Evolutionary conservation across 352 stramenopile genomes (phyloP), one percentile per base, ranked within the genome.

Genomic region (Pythium volutum): DNA sequence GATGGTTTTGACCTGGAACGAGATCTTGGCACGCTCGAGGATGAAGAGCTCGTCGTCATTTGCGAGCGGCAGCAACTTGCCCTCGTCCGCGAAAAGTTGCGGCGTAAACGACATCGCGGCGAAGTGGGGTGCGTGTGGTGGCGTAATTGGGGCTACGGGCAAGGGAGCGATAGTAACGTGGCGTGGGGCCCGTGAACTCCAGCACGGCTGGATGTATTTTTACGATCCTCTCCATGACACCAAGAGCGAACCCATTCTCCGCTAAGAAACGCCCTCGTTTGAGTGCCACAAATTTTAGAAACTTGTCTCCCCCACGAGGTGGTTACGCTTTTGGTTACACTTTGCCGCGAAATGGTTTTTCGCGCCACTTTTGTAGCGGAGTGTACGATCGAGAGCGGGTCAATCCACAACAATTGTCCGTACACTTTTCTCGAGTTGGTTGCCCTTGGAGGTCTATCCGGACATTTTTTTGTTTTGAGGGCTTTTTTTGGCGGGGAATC

Each of bases 21-120:
- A 84, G 66, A 93, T 88, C 56, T 85, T 86, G 27, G 78, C 74
- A 29, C 84, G 84, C 57, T 93, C 78, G 22, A 93, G 74, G 62
- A 93, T 90, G 62, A 93, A 93, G 5, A 93, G 62, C 73, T 93
- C 84, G 60, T 89, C 78, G n/a, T 88, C 77, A 33, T 85, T 77
- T 11, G 84, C 84, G 43, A 93, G 65, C n/a, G 84, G 84, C 55
- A 93, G 70, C 63, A 87, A 64, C 55, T 88, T 88, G 26, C 79
- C 80, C 11, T 91, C 79, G 46, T 88, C 78, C 26, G 72, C 73
- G 64, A 93, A 93, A 57, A 93, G 68, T 62, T 86, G 61, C 20
- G 75, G 62, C 59, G 77, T 80, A 68, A 93, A 93, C 26, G 82
- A 89, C 82, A 91, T 91, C 41, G 60, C 23, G 47, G 18, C 16